Percentiles rank a stretch among this genome's conserved stretches.
Conservation (phyloP, 1,284 basidiomycete genomes). For the Leccinum solheimii region DNA sequence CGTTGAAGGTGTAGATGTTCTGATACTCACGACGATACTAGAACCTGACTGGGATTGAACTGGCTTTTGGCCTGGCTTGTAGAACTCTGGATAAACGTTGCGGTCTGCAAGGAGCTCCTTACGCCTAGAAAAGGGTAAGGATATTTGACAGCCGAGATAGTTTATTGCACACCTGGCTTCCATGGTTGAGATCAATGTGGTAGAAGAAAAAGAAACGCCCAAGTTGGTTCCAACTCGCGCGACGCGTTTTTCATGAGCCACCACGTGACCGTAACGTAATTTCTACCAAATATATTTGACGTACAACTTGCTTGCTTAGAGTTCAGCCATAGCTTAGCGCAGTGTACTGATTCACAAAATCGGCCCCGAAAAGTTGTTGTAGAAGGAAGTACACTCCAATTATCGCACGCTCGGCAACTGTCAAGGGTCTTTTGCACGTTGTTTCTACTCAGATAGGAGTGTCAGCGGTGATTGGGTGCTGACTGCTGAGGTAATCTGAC, state of each 20-base stretch:
- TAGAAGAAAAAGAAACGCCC: conserved; percentile 5
- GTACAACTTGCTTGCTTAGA: too few relatives aligned
- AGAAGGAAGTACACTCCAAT: too few relatives aligned
- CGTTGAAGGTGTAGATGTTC: not conserved
- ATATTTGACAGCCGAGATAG: fast-evolving
- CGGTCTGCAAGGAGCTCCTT: conserved; percentile 28
- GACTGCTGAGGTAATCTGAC: conserved; percentile 26
- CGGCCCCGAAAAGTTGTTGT: too few relatives aligned
- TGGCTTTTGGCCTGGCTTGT: conserved; percentile 23
- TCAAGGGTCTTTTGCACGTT: too few relatives aligned
- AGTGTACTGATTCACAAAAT: too few relatives aligned
- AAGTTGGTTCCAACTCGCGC: conserved; percentile 13
- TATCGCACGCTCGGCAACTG: too few relatives aligned
- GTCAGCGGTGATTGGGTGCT: too few relatives aligned
- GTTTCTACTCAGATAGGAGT: too few relatives aligned
- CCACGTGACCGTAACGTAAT: conserved; percentile 13
- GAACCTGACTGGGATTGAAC: conserved; percentile 2
- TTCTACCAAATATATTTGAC: too few relatives aligned
- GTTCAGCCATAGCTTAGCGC: too few relatives aligned
- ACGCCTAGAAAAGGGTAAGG: conserved; percentile 22
- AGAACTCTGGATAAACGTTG: conserved; percentile 34
- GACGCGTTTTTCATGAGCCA: conserved; percentile 22
- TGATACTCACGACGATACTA: conserved; percentile 25
- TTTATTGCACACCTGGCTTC: conserved; percentile 24
- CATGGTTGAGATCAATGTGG: conserved; percentile 15